Percentiles rank a stretch among this genome's conserved stretches.
Conservation (phyloP, 441 rosid species). For the Manihot esculenta region DNA sequence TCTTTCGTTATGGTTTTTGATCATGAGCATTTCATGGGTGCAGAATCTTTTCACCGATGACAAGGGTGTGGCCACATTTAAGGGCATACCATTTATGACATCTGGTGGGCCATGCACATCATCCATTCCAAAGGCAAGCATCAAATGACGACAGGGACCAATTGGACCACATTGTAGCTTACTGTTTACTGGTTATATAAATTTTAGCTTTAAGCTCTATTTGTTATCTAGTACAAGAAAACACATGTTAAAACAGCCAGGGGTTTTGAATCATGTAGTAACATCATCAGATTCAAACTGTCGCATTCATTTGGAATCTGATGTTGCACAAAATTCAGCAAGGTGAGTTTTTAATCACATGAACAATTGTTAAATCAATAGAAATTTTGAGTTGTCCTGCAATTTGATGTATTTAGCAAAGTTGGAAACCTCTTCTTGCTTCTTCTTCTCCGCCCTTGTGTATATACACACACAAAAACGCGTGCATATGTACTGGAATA, state of each 20-base stretch:
- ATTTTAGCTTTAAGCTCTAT: not conserved
- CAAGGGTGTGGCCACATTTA: constrained; percentile 85
- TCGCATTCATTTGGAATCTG: not conserved
- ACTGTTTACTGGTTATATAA: constrained; percentile 1
- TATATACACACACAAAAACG: too few relatives aligned
- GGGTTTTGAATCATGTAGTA: not conserved
- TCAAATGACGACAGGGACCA: constrained; percentile 46
- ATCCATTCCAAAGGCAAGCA: constrained; percentile 66
- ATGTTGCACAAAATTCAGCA: not conserved
- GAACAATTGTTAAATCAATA: not conserved
- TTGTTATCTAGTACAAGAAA: not conserved
- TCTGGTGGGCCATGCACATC: constrained; percentile 82
- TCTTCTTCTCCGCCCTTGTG: too few relatives aligned
- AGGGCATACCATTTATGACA: constrained; percentile 91
- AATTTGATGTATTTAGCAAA: not conserved
- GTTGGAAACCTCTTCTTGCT: not conserved
- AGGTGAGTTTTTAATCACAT: not conserved
- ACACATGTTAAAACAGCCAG: not conserved
- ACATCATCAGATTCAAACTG: not conserved
- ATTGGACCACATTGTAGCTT: not conserved
- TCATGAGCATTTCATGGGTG: constrained; percentile 31
- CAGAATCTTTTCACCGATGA: constrained; percentile 89
- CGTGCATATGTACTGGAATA: too few relatives aligned
- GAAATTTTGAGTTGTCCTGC: not conserved
- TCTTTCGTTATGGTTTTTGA: constrained; percentile 7